A percentile compares a stretch with the other conserved stretches of the same genome.
phyloP scores from a whole-genome alignment of 176 grass and related monocot species.

The Triticum turgidum region DNA sequence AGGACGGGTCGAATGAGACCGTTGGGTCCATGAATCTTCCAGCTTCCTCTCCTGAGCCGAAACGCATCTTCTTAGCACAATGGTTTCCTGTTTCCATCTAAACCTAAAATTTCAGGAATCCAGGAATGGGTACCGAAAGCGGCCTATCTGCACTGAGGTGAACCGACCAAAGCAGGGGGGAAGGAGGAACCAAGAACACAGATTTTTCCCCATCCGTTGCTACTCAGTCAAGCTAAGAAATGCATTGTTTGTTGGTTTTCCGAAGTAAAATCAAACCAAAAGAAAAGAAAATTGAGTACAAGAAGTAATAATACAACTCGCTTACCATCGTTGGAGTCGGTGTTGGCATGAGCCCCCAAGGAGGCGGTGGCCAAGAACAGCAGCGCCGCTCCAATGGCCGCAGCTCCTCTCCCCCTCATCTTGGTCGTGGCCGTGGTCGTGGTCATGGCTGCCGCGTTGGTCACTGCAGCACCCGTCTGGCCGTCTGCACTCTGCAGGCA shows the following conservation, averaged over 20 bases:
- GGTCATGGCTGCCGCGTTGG: conserved; percentile 14
- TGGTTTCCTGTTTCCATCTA: neutral
- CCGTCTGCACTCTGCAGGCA: neutral
- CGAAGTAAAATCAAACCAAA: neutral
- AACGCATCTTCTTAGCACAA: neutral
- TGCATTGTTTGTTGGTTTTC: neutral
- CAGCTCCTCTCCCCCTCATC: neutral
- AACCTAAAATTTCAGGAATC: conserved; percentile 6
- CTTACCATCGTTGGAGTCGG: conserved; percentile 51
- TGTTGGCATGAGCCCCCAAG: conserved; percentile 36
- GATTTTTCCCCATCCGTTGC: neutral
- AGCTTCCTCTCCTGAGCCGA: neutral
- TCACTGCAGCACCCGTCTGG: conserved; percentile 3
- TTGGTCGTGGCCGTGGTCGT: neutral
- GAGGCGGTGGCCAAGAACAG: conserved; percentile 35
- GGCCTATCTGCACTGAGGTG: neutral
- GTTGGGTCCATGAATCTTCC: neutral
- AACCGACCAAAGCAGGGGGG: neutral
- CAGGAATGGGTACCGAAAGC: neutral
- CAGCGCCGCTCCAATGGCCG: conserved; percentile 2
- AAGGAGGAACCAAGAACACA: neutral
- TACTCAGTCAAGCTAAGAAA: neutral
- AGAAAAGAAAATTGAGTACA: neutral
- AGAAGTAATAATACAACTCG: neutral
- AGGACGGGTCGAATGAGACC: neutral